phyloP scores from a whole-genome alignment of 208 protist species.

The Trypanosoma congolense region DNA sequence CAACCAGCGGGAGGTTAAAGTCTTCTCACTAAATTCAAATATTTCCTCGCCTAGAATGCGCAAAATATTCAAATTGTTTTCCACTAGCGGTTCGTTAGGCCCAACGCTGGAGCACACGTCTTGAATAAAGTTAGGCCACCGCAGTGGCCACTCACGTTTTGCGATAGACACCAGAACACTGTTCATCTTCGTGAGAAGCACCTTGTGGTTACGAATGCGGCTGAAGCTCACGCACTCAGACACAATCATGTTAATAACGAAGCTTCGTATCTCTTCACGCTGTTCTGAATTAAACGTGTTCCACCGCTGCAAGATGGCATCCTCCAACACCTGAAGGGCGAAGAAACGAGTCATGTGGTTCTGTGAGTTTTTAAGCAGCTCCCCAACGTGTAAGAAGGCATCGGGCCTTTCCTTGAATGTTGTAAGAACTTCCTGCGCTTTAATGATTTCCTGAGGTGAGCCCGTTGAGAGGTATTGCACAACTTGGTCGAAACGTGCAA shows the following conservation, averaged over 20 bases:
- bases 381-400: slow-evolving; percentile 89
- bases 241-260: slow-evolving; percentile 95
- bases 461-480: slow-evolving; percentile 49
- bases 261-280: slow-evolving; percentile 90
- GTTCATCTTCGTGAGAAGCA: slow-evolving; percentile 90
- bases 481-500: slow-evolving; percentile 64
- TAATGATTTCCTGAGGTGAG: slow-evolving; percentile 49
- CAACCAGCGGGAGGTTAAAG: slow-evolving; percentile 95
- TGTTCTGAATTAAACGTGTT: slow-evolving; percentile 92
- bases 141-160: slow-evolving; percentile 98
- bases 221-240: slow-evolving; percentile 56
- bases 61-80: slow-evolving; percentile 98
- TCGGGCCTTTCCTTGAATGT: slow-evolving; percentile 90
- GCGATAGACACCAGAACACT: slow-evolving; percentile 92
- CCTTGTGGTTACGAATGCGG: slow-evolving; percentile 44
- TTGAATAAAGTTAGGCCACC: slow-evolving; percentile 97
- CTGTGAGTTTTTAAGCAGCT: slow-evolving; percentile 82
- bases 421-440: slow-evolving; percentile 81
- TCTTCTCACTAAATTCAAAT: slow-evolving; percentile 96
- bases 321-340: slow-evolving; percentile 91
- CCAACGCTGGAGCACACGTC: slow-evolving; percentile 94
- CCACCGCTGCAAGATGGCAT: slow-evolving; percentile 92
- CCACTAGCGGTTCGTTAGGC: slow-evolving; percentile 91
- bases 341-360: slow-evolving; percentile 83
- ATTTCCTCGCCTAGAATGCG: slow-evolving; percentile 96